Conservation (phyloP, 2,329 filamentous ascomycete species). For the Juglanconis juglandina region DNA sequence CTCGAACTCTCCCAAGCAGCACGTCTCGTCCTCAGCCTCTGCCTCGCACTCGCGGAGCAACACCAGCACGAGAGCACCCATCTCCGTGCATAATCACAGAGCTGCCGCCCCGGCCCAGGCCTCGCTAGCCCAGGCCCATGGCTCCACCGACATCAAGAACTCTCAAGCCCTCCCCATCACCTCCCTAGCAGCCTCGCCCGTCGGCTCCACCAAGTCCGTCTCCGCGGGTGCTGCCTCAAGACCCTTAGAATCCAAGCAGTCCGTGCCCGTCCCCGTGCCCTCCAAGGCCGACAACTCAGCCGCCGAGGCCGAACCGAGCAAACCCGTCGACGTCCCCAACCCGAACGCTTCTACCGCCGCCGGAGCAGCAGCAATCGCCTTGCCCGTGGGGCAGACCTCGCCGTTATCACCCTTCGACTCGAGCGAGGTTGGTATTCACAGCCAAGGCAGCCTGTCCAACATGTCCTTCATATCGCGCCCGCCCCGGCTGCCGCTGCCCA, state of each 20-base stretch:
- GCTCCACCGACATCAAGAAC: conserved; percentile 48
- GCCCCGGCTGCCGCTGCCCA: conserved; percentile 84
- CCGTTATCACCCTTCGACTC: conserved; percentile 32
- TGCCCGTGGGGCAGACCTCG: conserved; percentile 23
- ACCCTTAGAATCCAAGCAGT: conserved; percentile 12
- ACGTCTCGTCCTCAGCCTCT: conserved; percentile 25
- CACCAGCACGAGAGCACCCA: conserved; percentile 44
- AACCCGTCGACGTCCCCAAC: conserved; percentile 32
- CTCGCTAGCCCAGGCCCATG: conserved; percentile 58
- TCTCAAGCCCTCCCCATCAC: conserved; percentile 45
- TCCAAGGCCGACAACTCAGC: conserved; percentile 1
- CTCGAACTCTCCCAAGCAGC: conserved; percentile 31
- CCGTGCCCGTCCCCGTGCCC: neutral
- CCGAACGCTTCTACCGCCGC: conserved; percentile 21
- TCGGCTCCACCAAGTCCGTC: conserved; percentile 25
- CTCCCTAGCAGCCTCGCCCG: conserved; percentile 44
- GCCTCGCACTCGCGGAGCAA: conserved; percentile 37
- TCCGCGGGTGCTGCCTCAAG: conserved; percentile 3
- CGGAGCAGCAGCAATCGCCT: conserved; percentile 19
- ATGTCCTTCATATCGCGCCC: conserved; percentile 67
- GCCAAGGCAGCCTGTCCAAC: conserved; percentile 58
- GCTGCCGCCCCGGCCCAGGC: conserved; percentile 59
- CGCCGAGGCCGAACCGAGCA: conserved; percentile 26
- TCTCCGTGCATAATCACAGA: conserved; percentile 53
- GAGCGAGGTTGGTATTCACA: conserved; percentile 41